Conservation (phyloP, 345 rosid genomes). For the Gynandropsis gynandra region DNA sequence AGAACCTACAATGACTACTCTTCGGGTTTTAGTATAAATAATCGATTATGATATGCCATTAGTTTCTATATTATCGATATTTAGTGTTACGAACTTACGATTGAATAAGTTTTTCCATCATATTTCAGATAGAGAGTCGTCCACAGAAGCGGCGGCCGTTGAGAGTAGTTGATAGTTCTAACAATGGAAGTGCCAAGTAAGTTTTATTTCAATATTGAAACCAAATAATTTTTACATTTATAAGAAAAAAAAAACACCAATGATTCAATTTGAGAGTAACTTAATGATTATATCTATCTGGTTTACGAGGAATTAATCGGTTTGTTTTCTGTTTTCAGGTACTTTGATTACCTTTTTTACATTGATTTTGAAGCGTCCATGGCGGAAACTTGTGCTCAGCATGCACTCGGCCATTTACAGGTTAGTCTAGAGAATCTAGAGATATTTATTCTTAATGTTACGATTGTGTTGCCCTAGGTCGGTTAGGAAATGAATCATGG, state of each 20-base stretch:
- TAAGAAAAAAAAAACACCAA: no score
- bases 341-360: constrained; percentile 85
- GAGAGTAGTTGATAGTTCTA: constrained; percentile 74
- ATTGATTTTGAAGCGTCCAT: constrained; percentile 91
- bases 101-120: no score
- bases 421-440: constrained; percentile 22
- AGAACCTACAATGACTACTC: no score
- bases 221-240: background rate
- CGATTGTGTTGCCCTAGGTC: no score
- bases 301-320: constrained; percentile 17
- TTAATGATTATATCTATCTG: background rate
- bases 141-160: constrained; percentile 68
- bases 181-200: constrained; percentile 76
- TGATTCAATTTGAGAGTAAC: background rate
- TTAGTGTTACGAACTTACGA: no score
- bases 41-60: no score
- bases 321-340: constrained; percentile 43
- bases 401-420: constrained; percentile 77
- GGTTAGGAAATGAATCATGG: no score
- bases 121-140: constrained; percentile 83
- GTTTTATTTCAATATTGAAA: constrained; percentile 14
- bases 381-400: constrained; percentile 82
- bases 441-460: background rate
- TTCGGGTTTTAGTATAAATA: no score
- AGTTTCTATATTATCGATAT: no score